These are phyloP conservation scores for Artemisia tridentata DNA, from an alignment of 129 eudicot genomes.

Conservation along the genomic window DNA sequence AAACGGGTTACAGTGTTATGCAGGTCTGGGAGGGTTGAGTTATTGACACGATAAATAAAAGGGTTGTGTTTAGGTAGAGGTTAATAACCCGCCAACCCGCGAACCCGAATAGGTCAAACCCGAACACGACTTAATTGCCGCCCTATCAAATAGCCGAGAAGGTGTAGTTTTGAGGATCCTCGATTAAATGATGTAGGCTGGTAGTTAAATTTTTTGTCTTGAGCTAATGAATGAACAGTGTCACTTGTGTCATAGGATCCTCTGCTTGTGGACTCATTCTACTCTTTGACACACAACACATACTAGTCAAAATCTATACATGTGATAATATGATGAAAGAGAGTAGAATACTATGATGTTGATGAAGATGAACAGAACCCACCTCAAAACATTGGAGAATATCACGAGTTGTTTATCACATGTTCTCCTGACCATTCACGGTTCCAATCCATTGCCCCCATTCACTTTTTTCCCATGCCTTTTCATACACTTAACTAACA, in stretches of 20 bases:
- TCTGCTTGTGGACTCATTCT: slow-evolving; percentile 30
- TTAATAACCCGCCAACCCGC: no score
- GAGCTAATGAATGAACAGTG: slow-evolving; percentile 13
- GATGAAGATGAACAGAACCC: slow-evolving; percentile 21
- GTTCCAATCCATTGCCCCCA: slow-evolving; percentile 34
- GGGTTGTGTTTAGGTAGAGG: no score
- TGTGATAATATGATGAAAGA: background rate
- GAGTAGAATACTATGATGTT: background rate
- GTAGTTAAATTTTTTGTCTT: slow-evolving; percentile 17
- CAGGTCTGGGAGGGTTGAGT: no score
- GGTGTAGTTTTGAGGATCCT: no score
- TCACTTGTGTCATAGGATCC: slow-evolving; percentile 36
- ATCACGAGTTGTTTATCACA: slow-evolving; percentile 71
- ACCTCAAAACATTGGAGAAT: slow-evolving; percentile 52
- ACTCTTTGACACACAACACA: background rate
- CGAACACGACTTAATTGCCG: no score
- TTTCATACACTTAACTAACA: slow-evolving; percentile 27
- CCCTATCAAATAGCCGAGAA: no score
- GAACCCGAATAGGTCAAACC: no score
- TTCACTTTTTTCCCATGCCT: slow-evolving; percentile 54
- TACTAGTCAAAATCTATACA: background rate
- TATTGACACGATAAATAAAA: no score
- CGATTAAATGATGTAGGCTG: slow-evolving; percentile 10
- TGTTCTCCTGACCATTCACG: slow-evolving; percentile 51
- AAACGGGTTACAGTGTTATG: no score